Evolutionary conservation across 2,329 filamentous ascomycete genomes (phyloP).

Genomic region (Xylaria sp.): DNA sequence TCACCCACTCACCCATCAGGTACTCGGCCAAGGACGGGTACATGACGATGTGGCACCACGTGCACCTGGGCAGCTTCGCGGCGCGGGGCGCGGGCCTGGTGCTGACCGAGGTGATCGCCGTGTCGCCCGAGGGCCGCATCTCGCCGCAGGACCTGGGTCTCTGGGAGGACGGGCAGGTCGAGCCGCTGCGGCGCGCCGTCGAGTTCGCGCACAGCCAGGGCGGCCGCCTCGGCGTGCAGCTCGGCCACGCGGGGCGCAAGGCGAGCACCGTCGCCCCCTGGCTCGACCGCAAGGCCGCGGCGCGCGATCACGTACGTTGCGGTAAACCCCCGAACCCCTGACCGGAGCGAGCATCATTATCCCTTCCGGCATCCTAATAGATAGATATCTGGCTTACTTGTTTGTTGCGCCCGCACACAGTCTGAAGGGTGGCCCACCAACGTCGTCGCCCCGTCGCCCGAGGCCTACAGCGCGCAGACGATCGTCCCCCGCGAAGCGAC

Average conservation of each 20-base stretch:
- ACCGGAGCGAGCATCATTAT: too few species aligned
- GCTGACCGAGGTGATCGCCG: slow-evolving; percentile 37
- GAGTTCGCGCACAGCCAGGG: slow-evolving; percentile 36
- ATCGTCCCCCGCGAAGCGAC: slow-evolving; percentile 37
- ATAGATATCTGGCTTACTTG: too few species aligned
- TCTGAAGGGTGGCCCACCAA: slow-evolving; percentile 36
- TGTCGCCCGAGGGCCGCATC: slow-evolving; percentile 39
- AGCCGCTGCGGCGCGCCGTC: slow-evolving; percentile 34
- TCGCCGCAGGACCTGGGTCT: slow-evolving; percentile 36
- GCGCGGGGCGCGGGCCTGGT: slow-evolving; percentile 39
- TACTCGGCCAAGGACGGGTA: slow-evolving; percentile 47
- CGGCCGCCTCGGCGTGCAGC: slow-evolving; percentile 35
- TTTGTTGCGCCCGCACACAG: too few species aligned
- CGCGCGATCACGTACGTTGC: slow-evolving; percentile 20
- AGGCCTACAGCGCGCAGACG: slow-evolving; percentile 31
- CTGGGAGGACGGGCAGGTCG: slow-evolving; percentile 39
- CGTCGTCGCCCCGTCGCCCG: slow-evolving; percentile 33
- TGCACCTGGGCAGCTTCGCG: slow-evolving; percentile 44
- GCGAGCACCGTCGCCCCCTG: slow-evolving; percentile 31
- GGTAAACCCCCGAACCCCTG: too few species aligned
- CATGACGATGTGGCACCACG: slow-evolving; percentile 47
- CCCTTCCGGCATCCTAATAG: too few species aligned
- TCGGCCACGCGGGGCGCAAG: slow-evolving; percentile 38
- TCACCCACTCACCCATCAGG: neutral
- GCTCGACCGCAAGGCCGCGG: slow-evolving; percentile 27